phyloP scores from a whole-genome alignment of 2,329 filamentous ascomycete genomes.

The Fusarium brevicatenulatum region DNA sequence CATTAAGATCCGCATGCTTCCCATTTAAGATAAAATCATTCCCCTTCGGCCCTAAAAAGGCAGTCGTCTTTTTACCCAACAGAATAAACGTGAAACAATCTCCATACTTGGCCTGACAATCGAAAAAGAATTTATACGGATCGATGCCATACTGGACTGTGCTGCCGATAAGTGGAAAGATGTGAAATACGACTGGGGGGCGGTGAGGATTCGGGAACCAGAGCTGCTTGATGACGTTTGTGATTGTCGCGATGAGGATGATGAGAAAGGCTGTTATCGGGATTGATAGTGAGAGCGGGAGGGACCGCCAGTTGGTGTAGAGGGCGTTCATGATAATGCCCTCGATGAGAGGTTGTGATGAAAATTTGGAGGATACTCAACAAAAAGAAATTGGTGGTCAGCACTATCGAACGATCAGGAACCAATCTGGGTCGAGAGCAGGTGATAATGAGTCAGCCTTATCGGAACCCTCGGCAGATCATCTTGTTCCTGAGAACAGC shows the following conservation, averaged over 20 bases:
- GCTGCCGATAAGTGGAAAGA: conserved; percentile 85
- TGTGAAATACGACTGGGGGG: conserved; percentile 82
- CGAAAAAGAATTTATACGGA: conserved; percentile 85
- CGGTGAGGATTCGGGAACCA: conserved; percentile 84
- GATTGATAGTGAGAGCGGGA: conserved; percentile 42
- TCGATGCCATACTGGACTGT: conserved; percentile 95
- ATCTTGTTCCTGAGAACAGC: conserved; percentile 1
- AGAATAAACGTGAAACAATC: conserved; percentile 90
- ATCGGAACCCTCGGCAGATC: not conserved
- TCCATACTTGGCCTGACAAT: conserved; percentile 80
- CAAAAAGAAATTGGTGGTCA: not conserved
- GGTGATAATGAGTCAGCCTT: conserved; percentile 9
- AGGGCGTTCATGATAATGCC: conserved; percentile 1
- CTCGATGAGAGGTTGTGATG: not conserved
- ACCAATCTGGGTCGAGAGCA: not conserved
- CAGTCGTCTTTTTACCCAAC: conserved; percentile 87
- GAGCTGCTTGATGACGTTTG: conserved; percentile 84
- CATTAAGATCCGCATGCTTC: conserved; percentile 87
- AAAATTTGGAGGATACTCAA: not conserved
- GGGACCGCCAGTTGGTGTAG: not conserved
- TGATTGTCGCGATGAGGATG: conserved; percentile 66
- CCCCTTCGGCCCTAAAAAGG: conserved; percentile 81
- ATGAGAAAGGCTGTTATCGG: conserved; percentile 54
- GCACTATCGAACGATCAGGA: not conserved
- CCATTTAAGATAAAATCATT: conserved; percentile 94